Evolutionary conservation across 768 basidiomycete species (phyloP).

Genomic region (Xerocomellus amylosporus): DNA sequence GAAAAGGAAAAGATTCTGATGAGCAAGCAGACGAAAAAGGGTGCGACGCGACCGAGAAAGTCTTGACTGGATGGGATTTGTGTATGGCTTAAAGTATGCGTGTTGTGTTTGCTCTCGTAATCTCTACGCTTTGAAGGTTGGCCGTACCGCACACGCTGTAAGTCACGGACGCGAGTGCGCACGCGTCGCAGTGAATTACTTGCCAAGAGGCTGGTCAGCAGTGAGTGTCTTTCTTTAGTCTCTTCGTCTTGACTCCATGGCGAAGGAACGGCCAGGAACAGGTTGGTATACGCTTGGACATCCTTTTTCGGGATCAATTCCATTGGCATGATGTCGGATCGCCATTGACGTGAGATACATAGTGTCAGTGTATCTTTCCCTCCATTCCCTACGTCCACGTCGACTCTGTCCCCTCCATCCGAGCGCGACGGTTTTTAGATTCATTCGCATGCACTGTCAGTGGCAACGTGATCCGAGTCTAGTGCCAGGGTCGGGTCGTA

Average conservation of each 20-base stretch:
- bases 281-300: too few species aligned
- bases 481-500: too few species aligned
- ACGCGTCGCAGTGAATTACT: too few species aligned
- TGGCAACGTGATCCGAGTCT: too few species aligned
- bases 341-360: too few species aligned
- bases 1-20: slow-evolving; percentile 35
- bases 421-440: not conserved
- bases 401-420: not conserved
- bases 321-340: too few species aligned
- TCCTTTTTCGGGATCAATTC: too few species aligned
- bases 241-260: not conserved
- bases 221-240: not conserved
- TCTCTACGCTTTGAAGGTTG: slow-evolving; percentile 8
- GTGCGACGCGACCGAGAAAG: slow-evolving; percentile 22
- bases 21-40: slow-evolving; percentile 25
- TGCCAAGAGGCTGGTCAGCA: too few species aligned
- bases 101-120: slow-evolving; percentile 8
- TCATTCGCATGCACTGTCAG: not conserved
- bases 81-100: slow-evolving; percentile 13
- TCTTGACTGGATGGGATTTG: slow-evolving; percentile 20
- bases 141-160: too few species aligned
- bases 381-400: not conserved
- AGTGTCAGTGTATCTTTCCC: too few species aligned
- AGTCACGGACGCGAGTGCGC: not conserved
- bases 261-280: too few species aligned